Evolutionary conservation across 2,329 filamentous ascomycete species (phyloP), one percentile per base, ranked within the genome.

Genomic region (Amauroascus niger): DNA sequence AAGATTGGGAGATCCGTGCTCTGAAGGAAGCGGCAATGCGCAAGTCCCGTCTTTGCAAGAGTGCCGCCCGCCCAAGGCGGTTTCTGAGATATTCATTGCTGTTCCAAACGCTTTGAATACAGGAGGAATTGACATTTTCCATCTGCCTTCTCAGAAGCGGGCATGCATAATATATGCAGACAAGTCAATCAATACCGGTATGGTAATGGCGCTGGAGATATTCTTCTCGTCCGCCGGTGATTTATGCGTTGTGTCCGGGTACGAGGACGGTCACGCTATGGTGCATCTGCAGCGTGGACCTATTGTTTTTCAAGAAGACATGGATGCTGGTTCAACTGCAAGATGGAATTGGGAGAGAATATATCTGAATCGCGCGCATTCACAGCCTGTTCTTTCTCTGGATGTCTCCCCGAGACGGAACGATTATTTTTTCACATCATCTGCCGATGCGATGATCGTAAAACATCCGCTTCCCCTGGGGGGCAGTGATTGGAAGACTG

Each of bases 201-300:
- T 97, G 90, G 82, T 88, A 37, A 97, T 97, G 93, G 82, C 87
- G 4, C 70, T 96, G 16, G 72, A 76, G 7, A 68, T 91, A 2
- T 76, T 86, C 55, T 71, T 78, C 56, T 68, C 74, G 3, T 37
- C 66, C 1, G 54, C 57, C 5, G 60, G 71, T 33, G 69, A 66
- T 13, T 70, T 91, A 1, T 79, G 82, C 4, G 74, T 95, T 6
- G 70, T 86, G 8, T 82, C 84, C 1, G 91, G 86, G 9, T 96
- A 93, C 67, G 93, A 98, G 70, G 88, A 87, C 62, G 93, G 93
- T 1, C 78, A 84, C 51, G 82, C 81, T 1, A 81, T 83, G 52
- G 80, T 88, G 0, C 81, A 84, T 59, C 71, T 77, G 28, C 78
- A 82, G 39, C 67, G 69, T 30, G 67, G 64, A 0, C 65, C 49